Percentiles rank a stretch among this genome's conserved stretches.
Conservation (phyloP, 345 rosid species). For the Eucalyptus curtisii region DNA sequence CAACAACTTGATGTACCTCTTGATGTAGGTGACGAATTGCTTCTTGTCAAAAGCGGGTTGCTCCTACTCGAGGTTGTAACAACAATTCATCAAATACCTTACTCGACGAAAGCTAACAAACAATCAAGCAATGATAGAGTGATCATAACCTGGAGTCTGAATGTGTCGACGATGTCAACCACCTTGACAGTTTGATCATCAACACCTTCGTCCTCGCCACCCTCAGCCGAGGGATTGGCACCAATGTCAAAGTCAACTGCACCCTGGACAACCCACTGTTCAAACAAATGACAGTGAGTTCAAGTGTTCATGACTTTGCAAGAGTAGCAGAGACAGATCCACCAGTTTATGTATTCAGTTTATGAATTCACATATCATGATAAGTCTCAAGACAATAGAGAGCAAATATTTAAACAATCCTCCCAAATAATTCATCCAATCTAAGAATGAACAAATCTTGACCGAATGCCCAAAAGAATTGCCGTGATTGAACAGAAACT, state of each 20-base stretch:
- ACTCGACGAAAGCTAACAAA: background rate
- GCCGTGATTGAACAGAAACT: background rate
- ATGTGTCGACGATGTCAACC: slow-evolving; percentile 96
- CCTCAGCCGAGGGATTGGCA: slow-evolving; percentile 98
- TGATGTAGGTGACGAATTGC: slow-evolving; percentile 51
- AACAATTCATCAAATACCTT: background rate
- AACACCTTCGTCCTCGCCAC: slow-evolving; percentile 81
- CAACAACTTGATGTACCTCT: slow-evolving; percentile 70
- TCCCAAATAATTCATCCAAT: background rate
- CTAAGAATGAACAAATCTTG: background rate
- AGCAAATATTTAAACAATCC: background rate
- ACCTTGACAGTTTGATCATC: slow-evolving; percentile 77
- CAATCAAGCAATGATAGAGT: background rate
- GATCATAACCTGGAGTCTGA: slow-evolving; percentile 81
- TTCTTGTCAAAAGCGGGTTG: slow-evolving; percentile 93
- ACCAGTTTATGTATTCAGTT: background rate
- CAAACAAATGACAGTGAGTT: background rate
- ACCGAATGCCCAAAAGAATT: background rate
- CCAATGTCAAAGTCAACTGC: slow-evolving; percentile 74
- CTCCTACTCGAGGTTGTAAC: slow-evolving; percentile 34
- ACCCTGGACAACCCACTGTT: slow-evolving; percentile 82
- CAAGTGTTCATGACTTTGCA: background rate
- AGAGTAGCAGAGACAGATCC: background rate
- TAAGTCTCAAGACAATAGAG: background rate
- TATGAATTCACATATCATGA: background rate